phyloP scores from a whole-genome alignment of 2,329 filamentous ascomycete species.

The Hypoxylon sp. region DNA sequence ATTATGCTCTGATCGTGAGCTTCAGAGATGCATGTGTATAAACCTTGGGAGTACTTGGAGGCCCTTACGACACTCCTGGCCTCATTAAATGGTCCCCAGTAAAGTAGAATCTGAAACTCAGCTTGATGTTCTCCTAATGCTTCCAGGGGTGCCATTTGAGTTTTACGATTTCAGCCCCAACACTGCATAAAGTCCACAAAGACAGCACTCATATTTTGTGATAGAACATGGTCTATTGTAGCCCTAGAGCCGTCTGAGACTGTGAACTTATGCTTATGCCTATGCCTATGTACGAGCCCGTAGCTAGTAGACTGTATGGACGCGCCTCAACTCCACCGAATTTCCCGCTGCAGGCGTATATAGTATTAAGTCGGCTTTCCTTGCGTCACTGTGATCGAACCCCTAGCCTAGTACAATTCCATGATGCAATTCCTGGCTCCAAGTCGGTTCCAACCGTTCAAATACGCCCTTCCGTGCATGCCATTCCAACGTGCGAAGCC shows the following conservation, averaged over 20 bases:
- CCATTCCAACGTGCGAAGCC: neutral
- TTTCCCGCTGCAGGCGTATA: no score
- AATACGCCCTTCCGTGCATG: neutral
- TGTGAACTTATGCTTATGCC: neutral
- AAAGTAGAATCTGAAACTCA: neutral
- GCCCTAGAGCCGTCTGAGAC: neutral
- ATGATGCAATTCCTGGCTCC: neutral
- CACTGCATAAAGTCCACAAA: neutral
- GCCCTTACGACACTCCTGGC: no score
- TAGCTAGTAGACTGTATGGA: neutral
- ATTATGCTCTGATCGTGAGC: no score
- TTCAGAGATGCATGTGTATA: neutral
- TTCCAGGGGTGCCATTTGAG: no score
- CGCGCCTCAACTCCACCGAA: no score
- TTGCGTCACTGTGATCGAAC: neutral
- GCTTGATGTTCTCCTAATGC: neutral
- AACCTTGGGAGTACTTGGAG: no score
- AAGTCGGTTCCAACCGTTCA: neutral
- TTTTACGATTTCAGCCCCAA: neutral
- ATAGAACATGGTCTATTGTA: neutral
- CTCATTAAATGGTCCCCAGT: neutral
- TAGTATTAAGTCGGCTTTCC: neutral
- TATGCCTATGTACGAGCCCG: neutral
- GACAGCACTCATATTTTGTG: neutral
- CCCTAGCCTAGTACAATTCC: neutral